These are phyloP conservation scores for Mucor racemosus DNA, from an alignment of 371 early-diverging fungal genomes.

Conservation along the genomic window DNA sequence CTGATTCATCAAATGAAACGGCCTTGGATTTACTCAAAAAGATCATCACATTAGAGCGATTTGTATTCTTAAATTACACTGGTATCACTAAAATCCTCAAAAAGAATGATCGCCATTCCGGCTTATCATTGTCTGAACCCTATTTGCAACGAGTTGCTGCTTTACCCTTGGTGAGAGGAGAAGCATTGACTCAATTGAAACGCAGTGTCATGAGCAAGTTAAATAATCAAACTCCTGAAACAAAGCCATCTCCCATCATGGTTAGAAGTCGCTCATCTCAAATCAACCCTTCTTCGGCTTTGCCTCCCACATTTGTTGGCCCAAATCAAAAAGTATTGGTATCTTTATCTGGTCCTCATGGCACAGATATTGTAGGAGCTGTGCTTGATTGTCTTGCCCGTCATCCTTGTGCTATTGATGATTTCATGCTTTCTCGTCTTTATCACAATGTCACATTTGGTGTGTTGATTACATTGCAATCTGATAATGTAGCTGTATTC, in stretches of 20 bases:
- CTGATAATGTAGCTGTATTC: conserved; percentile 75
- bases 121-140: conserved; percentile 71
- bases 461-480: conserved; percentile 72
- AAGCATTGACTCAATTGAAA: conserved; percentile 65
- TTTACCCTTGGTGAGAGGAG: conserved; percentile 66
- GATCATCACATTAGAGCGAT: conserved; percentile 59
- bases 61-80: conserved; percentile 67
- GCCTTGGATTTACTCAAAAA: conserved; percentile 45
- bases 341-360: conserved; percentile 83
- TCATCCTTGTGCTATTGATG: conserved; percentile 73
- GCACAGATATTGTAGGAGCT: conserved; percentile 87
- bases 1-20: conserved; percentile 30
- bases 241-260: conserved; percentile 32
- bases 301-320: conserved; percentile 51
- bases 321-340: conserved; percentile 72
- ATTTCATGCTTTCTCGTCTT: conserved; percentile 83
- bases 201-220: conserved; percentile 65
- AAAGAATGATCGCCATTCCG: conserved; percentile 73
- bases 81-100: conserved; percentile 71
- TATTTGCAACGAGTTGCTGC: conserved; percentile 72
- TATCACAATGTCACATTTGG: conserved; percentile 90
- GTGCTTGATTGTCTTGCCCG: conserved; percentile 74
- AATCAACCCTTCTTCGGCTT: conserved; percentile 27
- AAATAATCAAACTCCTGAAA: conserved; percentile 26
- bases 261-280: conserved; percentile 32